These are phyloP conservation scores for Colletotrichum graminicola DNA, from an alignment of 2,329 filamentous ascomycete species.

Conservation along the genomic window DNA sequence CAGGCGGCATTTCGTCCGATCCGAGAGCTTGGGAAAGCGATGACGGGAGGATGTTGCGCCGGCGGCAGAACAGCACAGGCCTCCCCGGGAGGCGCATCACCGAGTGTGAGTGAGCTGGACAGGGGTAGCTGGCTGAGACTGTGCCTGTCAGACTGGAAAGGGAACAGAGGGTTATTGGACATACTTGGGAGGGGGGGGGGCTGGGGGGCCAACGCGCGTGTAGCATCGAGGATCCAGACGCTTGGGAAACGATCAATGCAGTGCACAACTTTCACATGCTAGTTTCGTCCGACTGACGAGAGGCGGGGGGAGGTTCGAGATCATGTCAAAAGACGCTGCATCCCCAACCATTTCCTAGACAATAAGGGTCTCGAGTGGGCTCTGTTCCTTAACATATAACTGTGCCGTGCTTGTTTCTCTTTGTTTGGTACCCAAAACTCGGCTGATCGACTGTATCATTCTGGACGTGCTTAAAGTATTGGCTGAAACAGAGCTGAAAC, in stretches of 20 bases:
- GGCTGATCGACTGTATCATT: slow-evolving; percentile 23
- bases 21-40: slow-evolving; percentile 12
- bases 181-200: background rate
- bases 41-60: slow-evolving; percentile 40
- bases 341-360: slow-evolving; percentile 3
- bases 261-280: slow-evolving; percentile 33
- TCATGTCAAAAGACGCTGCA: slow-evolving; percentile 17
- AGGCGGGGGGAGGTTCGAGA: background rate
- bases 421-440: background rate
- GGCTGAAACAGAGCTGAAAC: slow-evolving; percentile 41
- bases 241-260: background rate
- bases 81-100: slow-evolving; percentile 30
- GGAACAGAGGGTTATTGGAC: background rate
- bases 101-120: slow-evolving; percentile 19
- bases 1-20: slow-evolving; percentile 37
- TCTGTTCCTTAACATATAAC: slow-evolving; percentile 10
- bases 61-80: slow-evolving; percentile 15
- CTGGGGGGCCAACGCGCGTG: background rate
- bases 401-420: background rate
- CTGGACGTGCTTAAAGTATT: slow-evolving; percentile 17
- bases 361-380: background rate
- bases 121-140: slow-evolving; percentile 12
- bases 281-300: background rate
- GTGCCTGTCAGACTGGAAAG: slow-evolving; percentile 1
- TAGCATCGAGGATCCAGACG: slow-evolving; percentile 1